Base-by-base conservation (phyloP, 306 rosid species). In the Medicago ruthenica region DNA sequence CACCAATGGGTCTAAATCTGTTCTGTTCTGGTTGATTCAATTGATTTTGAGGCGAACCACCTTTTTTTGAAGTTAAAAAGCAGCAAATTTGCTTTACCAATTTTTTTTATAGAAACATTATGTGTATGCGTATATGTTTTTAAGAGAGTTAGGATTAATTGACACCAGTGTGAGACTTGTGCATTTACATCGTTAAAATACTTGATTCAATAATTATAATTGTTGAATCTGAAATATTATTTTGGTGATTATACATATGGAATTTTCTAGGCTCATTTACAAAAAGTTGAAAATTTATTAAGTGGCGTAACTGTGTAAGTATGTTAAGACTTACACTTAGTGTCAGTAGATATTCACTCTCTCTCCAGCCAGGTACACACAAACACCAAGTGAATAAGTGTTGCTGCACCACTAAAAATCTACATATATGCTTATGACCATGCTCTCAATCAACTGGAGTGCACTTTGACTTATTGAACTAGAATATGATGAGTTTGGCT, bases 401-500 rank as follows among this genome's bases (percentile, higher is more conserved):
- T 47, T 47, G 37, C 27, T 63, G 59, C 63, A 36, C 42, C n/a
- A 3, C 64, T 6, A 12, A 37, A 39, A 39, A 24, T 64, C 64
- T 24, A 10, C 66, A 21, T 11, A 65, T 51, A 31, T 9, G 58
- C 44, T 27, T 51, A 18, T 65, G 12, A 10, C 21, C 39, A 44
- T 39, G 22, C 57, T 39, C 54, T 37, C 21, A 6, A 40, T 53
- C 80, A 21, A 39, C 16, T 9, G 15, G 40, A n/a, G 27, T 39
- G 44, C 65, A 53, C 12, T 57, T 40, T 76, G 41, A 64, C 20
- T 24, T 2, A 47, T 48, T 69, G 44, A 69, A 69, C 14, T 22
- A 57, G 62, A 55, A 20, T 16, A 67, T 5, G 9, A 40, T 4
- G 41, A 58, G 53, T 60, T 70, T 36, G 62, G 53, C 39, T 79